These are phyloP conservation scores for Cladophialophora psammophila DNA, from an alignment of 2,329 filamentous ascomycete species.

Conservation along the genomic window DNA sequence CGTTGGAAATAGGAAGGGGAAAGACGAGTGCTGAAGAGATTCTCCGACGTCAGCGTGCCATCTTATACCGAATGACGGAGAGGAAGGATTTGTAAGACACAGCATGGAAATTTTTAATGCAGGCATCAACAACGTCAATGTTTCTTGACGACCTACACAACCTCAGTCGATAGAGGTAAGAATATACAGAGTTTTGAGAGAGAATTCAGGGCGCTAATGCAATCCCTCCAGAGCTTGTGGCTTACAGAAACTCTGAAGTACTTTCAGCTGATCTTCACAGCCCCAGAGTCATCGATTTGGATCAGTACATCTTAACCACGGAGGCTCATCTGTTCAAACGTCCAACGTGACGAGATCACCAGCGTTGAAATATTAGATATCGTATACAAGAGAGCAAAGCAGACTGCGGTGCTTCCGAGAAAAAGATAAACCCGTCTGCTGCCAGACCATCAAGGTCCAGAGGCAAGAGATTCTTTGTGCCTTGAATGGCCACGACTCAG, in stretches of 20 bases:
- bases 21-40: too few relatives aligned
- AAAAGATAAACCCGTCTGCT: neutral
- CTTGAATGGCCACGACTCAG: neutral
- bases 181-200: too few relatives aligned
- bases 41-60: too few relatives aligned
- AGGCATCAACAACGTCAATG: too few relatives aligned
- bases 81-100: too few relatives aligned
- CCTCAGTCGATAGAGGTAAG: too few relatives aligned
- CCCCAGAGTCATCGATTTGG: neutral
- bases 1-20: too few relatives aligned
- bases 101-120: too few relatives aligned
- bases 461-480: neutral
- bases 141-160: too few relatives aligned
- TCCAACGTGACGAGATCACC: neutral
- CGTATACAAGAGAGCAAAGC: neutral
- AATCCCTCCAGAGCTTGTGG: neutral
- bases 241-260: neutral
- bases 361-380: too few relatives aligned
- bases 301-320: neutral
- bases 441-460: neutral
- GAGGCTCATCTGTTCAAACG: neutral
- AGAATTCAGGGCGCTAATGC: too few relatives aligned
- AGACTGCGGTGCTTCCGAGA: neutral
- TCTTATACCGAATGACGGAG: too few relatives aligned
- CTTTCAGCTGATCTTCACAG: neutral